Base-by-base conservation (phyloP, 2,329 filamentous ascomycete genomes). In the Endoconidiophora laricicola region DNA sequence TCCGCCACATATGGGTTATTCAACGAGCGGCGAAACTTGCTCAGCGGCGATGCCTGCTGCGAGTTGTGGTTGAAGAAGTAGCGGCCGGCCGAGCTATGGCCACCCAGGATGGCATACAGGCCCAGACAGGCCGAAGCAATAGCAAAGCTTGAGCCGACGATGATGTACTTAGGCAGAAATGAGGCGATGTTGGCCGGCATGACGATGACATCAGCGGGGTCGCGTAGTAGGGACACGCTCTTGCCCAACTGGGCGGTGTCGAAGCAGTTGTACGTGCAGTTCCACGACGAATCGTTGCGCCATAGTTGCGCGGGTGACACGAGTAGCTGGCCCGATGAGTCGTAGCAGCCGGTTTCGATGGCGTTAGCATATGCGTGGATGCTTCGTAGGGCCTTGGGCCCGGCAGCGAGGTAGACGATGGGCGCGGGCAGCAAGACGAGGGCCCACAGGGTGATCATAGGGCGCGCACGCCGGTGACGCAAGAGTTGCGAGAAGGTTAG, bases 201-300 rank as follows among this genome's bases (percentile, higher is more conserved):
- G 14, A 50, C 47, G 14, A 46, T 23, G 26, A 53, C 43, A 4
- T 53, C 51, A 16, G 49, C 46, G 5, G 43, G 16, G 10, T 53
- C 51, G 5, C 51, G 46, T 23, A 53, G 47, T 16, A 53, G 22
- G 12, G 51, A 53, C 12, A 33, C 29, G 7, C 29, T 33, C 7
- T 33, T 33, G 29, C 29, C 29, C 6, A 33, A 2, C 4, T 43
- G 24, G 37, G 36, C 26, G 2, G 51, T 47, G 18, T 33, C 29
- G 38, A 53, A 53, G 47, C 51, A 53, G 22, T 46, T 43, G 43
- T 53, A 53, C 2, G 51, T 53, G 38, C 51, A 53, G 43, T 53
- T 53, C 51, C 51, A 53, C 10, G 42, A 46, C 6, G 51, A 53
- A 39, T 53, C 51, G 39, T 53, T 53, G 23, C 51, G 51, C 51